A percentile compares a stretch with the other conserved stretches of the same genome.
Conservation (phyloP, 2,329 filamentous ascomycete species). For the Diaporthe nobilis region DNA sequence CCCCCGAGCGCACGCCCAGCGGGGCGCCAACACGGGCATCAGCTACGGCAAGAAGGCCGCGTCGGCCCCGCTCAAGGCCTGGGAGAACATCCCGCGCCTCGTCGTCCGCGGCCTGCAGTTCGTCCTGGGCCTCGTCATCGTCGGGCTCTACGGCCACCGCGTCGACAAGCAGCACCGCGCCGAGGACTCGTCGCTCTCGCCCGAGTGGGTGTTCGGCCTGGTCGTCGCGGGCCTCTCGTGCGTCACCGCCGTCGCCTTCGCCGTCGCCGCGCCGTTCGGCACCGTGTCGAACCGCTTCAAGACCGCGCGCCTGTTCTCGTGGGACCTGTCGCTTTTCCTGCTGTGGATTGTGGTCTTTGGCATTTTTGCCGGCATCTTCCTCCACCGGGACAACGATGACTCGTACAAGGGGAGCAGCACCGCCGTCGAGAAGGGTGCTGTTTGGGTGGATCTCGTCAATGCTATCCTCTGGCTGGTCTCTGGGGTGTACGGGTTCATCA, state of each 20-base stretch:
- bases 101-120: constrained; percentile 77
- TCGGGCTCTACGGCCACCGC: constrained; percentile 77
- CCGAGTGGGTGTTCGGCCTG: constrained; percentile 77
- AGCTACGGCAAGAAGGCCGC: constrained; percentile 56
- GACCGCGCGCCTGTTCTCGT: constrained; percentile 60
- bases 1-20: constrained; percentile 37
- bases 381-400: constrained; percentile 69
- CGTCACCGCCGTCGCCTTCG: constrained; percentile 62
- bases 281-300: constrained; percentile 53
- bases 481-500: constrained; percentile 57
- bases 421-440: constrained; percentile 75
- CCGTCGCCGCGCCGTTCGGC: constrained; percentile 54
- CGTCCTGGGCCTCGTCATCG: constrained; percentile 76
- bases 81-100: constrained; percentile 63
- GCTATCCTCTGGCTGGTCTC: constrained; percentile 75
- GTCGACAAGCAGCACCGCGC: constrained; percentile 60
- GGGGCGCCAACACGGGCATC: constrained; percentile 36
- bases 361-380: constrained; percentile 80
- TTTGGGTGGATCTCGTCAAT: constrained; percentile 80
- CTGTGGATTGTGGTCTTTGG: constrained; percentile 79
- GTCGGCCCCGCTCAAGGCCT: constrained; percentile 61
- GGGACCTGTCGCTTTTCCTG: constrained; percentile 60
- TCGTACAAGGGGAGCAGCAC: constrained; percentile 61
- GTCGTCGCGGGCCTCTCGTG: constrained; percentile 68
- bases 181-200: constrained; percentile 44